phyloP scores from a whole-genome alignment of 2,329 filamentous ascomycete species.

The Talaromyces sp. region DNA sequence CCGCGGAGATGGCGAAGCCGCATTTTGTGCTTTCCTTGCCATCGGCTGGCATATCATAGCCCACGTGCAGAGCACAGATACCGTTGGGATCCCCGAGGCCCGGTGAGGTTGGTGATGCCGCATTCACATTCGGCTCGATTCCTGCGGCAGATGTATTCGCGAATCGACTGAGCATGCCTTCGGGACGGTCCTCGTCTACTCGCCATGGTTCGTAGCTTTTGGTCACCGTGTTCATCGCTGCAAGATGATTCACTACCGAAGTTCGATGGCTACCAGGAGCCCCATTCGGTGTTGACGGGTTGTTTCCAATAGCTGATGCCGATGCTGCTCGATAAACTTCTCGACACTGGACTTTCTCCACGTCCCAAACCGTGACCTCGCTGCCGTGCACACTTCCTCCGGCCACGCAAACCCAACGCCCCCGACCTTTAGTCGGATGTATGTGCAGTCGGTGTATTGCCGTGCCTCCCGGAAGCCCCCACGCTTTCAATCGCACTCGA shows the following conservation, averaged over 20 bases:
- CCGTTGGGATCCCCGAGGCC: constrained; percentile 42
- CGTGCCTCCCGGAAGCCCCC: constrained; percentile 77
- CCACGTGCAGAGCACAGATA: constrained; percentile 71
- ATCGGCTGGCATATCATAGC: constrained; percentile 66
- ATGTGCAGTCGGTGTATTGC: constrained; percentile 75
- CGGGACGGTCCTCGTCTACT: constrained; percentile 82
- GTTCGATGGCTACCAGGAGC: constrained; percentile 20
- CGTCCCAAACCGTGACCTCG: constrained; percentile 92
- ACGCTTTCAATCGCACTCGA: constrained; percentile 77
- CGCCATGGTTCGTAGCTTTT: constrained; percentile 78
- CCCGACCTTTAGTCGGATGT: constrained; percentile 72
- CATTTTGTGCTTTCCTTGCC: constrained; percentile 59
- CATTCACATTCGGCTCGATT: constrained; percentile 57
- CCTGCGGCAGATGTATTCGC: constrained; percentile 55
- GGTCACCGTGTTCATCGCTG: constrained; percentile 23
- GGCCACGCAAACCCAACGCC: constrained; percentile 81
- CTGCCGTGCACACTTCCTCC: constrained; percentile 76
- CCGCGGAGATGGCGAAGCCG: constrained; percentile 81
- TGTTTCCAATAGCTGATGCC: constrained; percentile 17
- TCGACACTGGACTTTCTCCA: constrained; percentile 82
- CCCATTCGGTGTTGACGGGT: constrained; percentile 10
- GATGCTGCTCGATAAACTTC: constrained; percentile 73
- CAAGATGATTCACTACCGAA: constrained; percentile 21
- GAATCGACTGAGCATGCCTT: constrained; percentile 82
- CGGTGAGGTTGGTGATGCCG: constrained; percentile 4